phyloP scores from a whole-genome alignment of 2,329 filamentous ascomycete genomes.

The Fusarium virguliforme region DNA sequence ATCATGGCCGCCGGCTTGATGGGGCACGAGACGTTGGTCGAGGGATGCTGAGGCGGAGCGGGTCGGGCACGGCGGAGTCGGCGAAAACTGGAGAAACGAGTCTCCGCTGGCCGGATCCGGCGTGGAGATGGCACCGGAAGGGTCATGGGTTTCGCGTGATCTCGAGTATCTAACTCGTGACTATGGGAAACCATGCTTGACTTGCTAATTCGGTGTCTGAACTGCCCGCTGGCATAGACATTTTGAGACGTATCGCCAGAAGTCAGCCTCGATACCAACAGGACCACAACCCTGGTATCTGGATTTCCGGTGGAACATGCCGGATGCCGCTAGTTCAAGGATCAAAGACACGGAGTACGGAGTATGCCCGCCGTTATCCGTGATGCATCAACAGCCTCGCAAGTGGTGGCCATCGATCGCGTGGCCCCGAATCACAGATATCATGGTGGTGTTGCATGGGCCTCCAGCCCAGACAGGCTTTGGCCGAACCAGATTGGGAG shows the following conservation, averaged over 20 bases:
- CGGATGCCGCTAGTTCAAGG: constrained; percentile 10
- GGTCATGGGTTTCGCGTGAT: constrained; percentile 2
- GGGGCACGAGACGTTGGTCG: constrained; percentile 3
- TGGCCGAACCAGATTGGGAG: constrained; percentile 1
- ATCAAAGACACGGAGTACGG: constrained; percentile 16
- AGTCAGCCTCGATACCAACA: constrained; percentile 3
- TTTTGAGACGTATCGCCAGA: background rate
- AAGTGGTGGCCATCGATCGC: constrained; percentile 11
- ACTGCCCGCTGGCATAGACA: background rate
- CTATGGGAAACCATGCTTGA: background rate
- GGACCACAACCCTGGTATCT: background rate
- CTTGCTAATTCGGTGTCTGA: background rate
- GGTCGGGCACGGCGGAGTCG: constrained; percentile 34
- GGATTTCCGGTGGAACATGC: constrained; percentile 6
- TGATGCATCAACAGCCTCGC: constrained; percentile 6
- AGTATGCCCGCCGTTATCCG: constrained; percentile 19
- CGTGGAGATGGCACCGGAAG: constrained; percentile 23
- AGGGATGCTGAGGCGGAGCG: constrained; percentile 19
- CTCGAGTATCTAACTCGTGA: background rate
- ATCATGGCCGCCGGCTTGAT: background rate
- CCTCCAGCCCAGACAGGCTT: background rate
- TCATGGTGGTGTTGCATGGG: background rate
- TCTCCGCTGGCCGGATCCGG: constrained; percentile 39
- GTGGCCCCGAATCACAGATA: constrained; percentile 16
- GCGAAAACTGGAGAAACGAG: constrained; percentile 35